Percentiles rank a stretch among this genome's conserved stretches.
Evolutionary conservation across 2,329 filamentous ascomycete species (phyloP).

Genomic region (Pseudocercospora musae): DNA sequence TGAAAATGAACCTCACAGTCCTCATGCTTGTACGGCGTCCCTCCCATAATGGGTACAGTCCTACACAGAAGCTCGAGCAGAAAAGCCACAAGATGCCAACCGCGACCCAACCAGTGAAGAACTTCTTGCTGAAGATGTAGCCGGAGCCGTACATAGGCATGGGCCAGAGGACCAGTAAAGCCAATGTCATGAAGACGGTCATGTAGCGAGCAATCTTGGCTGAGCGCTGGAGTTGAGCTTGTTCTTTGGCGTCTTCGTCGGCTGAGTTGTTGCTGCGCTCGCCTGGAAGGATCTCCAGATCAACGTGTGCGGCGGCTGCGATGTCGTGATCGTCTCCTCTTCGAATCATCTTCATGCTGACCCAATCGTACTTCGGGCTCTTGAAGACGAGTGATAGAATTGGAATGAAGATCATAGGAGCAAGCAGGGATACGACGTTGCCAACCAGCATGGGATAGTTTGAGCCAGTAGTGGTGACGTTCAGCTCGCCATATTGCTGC

Average conservation of each 20-base stretch:
- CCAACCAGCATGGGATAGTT: conserved; percentile 86
- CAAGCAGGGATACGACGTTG: conserved; percentile 77
- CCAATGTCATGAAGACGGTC: conserved; percentile 64
- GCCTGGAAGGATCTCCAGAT: conserved; percentile 62
- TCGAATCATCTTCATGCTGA: conserved; percentile 75
- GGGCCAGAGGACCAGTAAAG: conserved; percentile 79
- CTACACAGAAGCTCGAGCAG: conserved; percentile 67
- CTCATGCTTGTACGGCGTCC: conserved; percentile 64
- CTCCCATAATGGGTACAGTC: conserved; percentile 78
- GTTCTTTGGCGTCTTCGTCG: conserved; percentile 43
- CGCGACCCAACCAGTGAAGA: conserved; percentile 49
- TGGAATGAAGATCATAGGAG: conserved; percentile 71
- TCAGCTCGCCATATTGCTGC: conserved; percentile 64
- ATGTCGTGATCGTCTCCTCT: conserved; percentile 75
- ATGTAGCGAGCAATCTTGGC: conserved; percentile 53
- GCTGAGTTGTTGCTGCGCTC: conserved; percentile 39
- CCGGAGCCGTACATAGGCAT: conserved; percentile 83
- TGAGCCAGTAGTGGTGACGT: conserved; percentile 72
- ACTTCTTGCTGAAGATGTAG: conserved; percentile 77
- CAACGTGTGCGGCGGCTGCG: conserved; percentile 59
- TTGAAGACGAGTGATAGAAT: conserved; percentile 69
- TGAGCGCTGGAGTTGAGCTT: conserved; percentile 43
- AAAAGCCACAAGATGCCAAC: conserved; percentile 78
- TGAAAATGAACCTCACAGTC: conserved; percentile 59
- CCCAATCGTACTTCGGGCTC: conserved; percentile 80